phyloP scores from a whole-genome alignment of 306 rosid genomes.

The Cucurbita argyrosperma region DNA sequence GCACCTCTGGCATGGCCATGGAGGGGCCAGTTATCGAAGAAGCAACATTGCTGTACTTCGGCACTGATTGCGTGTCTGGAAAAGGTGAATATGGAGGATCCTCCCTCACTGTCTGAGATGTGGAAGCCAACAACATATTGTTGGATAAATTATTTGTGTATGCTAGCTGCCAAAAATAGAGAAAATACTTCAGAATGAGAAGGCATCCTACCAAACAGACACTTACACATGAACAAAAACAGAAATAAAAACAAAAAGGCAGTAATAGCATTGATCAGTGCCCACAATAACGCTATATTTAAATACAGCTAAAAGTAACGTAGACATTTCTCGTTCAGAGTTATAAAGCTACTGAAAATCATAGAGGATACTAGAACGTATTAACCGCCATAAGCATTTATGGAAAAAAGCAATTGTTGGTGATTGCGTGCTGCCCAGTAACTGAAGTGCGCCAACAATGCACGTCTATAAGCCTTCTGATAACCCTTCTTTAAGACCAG shows the following conservation, averaged over 20 bases:
- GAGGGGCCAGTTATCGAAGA: constrained; percentile 72
- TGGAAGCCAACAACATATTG: constrained; percentile 58
- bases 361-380: neutral
- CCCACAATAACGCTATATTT: neutral
- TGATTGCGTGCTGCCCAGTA: neutral
- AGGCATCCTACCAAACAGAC: neutral
- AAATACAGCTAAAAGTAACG: neutral
- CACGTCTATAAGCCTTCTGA: neutral
- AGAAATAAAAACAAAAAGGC: neutral
- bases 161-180: constrained; percentile 31
- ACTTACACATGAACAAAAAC: neutral
- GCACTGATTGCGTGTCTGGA: constrained; percentile 63
- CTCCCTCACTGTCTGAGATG: constrained; percentile 68
- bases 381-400: neutral
- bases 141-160: constrained; percentile 77
- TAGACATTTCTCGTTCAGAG: neutral
- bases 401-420: neutral
- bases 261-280: neutral
- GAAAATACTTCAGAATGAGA: constrained; percentile 1
- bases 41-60: constrained; percentile 68
- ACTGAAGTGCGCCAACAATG: neutral
- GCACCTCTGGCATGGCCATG: constrained; percentile 85
- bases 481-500: neutral
- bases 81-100: constrained; percentile 86
- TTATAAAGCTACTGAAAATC: neutral